These are phyloP conservation scores for Hansfordia pulvinata DNA, from an alignment of 2,329 filamentous ascomycete species.

Conservation along the genomic window DNA sequence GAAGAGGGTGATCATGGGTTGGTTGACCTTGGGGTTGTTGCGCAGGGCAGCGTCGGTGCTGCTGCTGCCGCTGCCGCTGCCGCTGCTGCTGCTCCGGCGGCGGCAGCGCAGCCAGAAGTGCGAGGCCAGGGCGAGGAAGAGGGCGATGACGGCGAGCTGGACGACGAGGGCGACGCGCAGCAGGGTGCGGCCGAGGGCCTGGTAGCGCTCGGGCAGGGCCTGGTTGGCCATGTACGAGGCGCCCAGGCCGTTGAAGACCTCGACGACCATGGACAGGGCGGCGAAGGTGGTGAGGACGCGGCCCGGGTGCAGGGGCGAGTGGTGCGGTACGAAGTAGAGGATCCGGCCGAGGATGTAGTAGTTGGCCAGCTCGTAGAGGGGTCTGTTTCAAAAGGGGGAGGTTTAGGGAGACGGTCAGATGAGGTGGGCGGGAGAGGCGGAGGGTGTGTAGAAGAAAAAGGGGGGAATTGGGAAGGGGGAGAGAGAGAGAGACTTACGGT, in stretches of 20 bases:
- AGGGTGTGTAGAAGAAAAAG: constrained; percentile 21
- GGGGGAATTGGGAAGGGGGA: constrained; percentile 8
- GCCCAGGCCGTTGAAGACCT: constrained; percentile 32
- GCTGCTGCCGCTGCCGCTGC: no score
- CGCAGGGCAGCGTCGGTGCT: no score
- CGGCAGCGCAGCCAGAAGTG: constrained; percentile 33
- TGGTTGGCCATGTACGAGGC: constrained; percentile 32
- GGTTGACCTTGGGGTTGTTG: constrained; percentile 15
- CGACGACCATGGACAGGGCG: constrained; percentile 29
- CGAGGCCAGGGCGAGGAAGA: constrained; percentile 33
- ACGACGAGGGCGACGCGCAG: constrained; percentile 36
- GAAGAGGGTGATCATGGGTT: constrained; percentile 34
- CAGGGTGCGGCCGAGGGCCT: constrained; percentile 27
- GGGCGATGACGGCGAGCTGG: constrained; percentile 36
- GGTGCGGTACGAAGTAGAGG: constrained; percentile 42
- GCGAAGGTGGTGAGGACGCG: constrained; percentile 27
- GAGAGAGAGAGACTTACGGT: constrained; percentile 12
- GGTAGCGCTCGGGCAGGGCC: constrained; percentile 20
- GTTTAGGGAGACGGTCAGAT: constrained; percentile 3
- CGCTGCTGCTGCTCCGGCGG: constrained; percentile 18
- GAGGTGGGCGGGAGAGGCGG: neutral
- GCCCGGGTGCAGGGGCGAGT: constrained; percentile 31
- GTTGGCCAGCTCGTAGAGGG: constrained; percentile 41
- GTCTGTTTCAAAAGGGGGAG: constrained; percentile 19
- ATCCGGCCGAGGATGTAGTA: constrained; percentile 43